Evolutionary conservation across 176 grass and related monocot genomes (phyloP).

Genomic region (Lolium rigidum): DNA sequence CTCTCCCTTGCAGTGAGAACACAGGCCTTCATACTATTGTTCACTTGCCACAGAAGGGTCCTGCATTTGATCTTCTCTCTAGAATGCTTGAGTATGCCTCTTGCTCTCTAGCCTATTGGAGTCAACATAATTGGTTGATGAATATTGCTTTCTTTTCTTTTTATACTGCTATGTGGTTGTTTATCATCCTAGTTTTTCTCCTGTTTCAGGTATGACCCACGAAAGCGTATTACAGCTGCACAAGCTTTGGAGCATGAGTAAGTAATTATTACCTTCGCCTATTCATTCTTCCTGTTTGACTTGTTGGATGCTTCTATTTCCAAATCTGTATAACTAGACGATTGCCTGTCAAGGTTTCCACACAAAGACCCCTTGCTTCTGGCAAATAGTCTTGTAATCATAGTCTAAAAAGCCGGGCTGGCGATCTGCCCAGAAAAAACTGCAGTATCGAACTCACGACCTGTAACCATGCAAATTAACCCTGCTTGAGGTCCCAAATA

Average conservation of each 20-base stretch:
- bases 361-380: no score
- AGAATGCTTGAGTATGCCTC: constrained; percentile 93
- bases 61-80: constrained; percentile 92
- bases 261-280: constrained; percentile 58
- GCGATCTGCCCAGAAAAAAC: no score
- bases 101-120: constrained; percentile 35
- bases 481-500: no score
- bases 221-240: constrained; percentile 90
- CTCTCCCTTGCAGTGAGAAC: constrained; percentile 76
- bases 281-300: constrained; percentile 21
- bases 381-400: no score
- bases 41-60: constrained; percentile 73
- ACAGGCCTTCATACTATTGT: constrained; percentile 91
- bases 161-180: constrained; percentile 29
- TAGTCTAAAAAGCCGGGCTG: no score
- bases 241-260: constrained; percentile 99
- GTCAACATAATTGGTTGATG: constrained; percentile 34
- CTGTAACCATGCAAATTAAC: no score
- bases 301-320: constrained; percentile 21
- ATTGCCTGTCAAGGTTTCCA: no score
- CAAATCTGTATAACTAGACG: background rate
- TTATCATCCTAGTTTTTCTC: constrained; percentile 32
- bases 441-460: no score
- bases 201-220: constrained; percentile 92
- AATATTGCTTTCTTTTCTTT: constrained; percentile 24